Conservation (phyloP, 164 flowering plant species). For the Protea cynaroides region DNA sequence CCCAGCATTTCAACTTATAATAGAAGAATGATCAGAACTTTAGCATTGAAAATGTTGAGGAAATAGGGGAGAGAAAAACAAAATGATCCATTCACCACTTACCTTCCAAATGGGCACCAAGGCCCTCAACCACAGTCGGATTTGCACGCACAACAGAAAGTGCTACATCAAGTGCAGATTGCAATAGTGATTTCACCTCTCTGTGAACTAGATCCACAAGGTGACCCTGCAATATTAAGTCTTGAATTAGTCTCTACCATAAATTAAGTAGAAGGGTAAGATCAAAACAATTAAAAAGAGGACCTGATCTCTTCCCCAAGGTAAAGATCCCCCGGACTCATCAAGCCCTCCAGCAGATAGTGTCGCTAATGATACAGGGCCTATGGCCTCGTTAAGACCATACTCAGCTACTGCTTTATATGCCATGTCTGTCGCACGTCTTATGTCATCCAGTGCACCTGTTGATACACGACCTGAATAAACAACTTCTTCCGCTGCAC, state of each 20-base stretch:
- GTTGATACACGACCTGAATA: slow-evolving; percentile 96
- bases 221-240: slow-evolving; percentile 57
- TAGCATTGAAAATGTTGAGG: no score
- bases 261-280: background rate
- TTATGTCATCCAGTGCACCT: slow-evolving; percentile 96
- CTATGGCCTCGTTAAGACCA: slow-evolving; percentile 84
- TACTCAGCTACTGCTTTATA: slow-evolving; percentile 98
- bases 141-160: slow-evolving; percentile 88
- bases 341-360: slow-evolving; percentile 89
- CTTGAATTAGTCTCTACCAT: slow-evolving; percentile 11
- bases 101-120: slow-evolving; percentile 98
- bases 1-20: no score
- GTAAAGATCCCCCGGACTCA: slow-evolving; percentile 68
- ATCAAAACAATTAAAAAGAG: slow-evolving; percentile 5
- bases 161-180: slow-evolving; percentile 86
- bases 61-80: no score
- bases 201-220: slow-evolving; percentile 92
- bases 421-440: slow-evolving; percentile 97
- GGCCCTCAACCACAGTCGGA: slow-evolving; percentile 85
- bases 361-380: slow-evolving; percentile 81
- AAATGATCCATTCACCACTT: background rate
- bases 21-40: no score
- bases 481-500: slow-evolving; percentile 96
- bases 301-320: slow-evolving; percentile 96
- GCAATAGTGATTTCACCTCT: slow-evolving; percentile 80